Base-by-base conservation (phyloP, 306 rosid genomes). In the Pterocarpus macrocarpus region DNA sequence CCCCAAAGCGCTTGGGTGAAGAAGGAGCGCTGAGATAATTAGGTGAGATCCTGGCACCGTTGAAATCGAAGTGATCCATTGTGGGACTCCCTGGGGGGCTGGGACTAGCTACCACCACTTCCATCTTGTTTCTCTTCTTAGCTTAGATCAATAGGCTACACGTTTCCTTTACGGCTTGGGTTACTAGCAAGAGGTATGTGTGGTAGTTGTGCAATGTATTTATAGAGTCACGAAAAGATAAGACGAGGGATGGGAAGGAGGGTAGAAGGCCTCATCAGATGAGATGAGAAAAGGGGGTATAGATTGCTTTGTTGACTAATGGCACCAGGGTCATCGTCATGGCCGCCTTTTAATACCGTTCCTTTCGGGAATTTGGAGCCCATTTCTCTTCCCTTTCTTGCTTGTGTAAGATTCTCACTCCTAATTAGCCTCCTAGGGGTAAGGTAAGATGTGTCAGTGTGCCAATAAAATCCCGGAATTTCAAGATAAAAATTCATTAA, bases 1-100 rank as follows among this genome's bases (percentile, higher is more conserved):
- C 80, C 11, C 91, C 93, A 32, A 89, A 85, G 13, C 90, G 89
- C 53, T 76, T 76, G 5, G 98, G 91, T 6, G 97, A 83, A 8
- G 92, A 81, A 58, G 95, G 98, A 41, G 84, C 84, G 8, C 85
- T 90, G 4, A 85, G 69, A 74, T 80, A 86, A 38, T 38, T 38
- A 0, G 88, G 90, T 8, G 91, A 86, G 32, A 90, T 65, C 35
- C 59, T 77, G 1, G 86, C 68, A 28, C 82, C 80, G 39, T 81
- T 78, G 85, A 92, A 88, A 86, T 89, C 86, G 67, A 90, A 90
- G 64, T 32, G 65, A 57, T 87, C 93, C 61, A 14, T 77, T 4
- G 89, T 74, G 44, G 89, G 80, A 35, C 80, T 82, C 73, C 80
- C 75, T 45, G 15, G 61, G 0, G 61, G 61, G 9, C 61, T 6